Base-by-base conservation (phyloP, 176 grass and related monocot species). In the Avena sativa region DNA sequence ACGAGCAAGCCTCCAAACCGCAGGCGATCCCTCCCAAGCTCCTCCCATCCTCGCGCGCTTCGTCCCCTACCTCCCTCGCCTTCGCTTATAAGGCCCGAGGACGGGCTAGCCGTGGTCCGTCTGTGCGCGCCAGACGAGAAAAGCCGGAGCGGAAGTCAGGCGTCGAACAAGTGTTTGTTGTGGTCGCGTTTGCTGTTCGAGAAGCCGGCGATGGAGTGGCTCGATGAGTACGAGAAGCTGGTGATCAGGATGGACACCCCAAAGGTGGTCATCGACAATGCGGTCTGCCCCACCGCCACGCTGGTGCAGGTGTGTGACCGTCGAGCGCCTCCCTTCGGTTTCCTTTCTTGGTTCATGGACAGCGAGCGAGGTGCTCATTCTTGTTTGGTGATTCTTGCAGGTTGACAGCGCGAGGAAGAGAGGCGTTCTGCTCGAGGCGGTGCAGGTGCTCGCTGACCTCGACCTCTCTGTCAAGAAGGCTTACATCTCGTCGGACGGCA, bases 161-260 rank as follows among this genome's bases (percentile, higher is more conserved):
- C n/a, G 14, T 83, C 16, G 25, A 66, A 19, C 28, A 0, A 9
- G 46, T 15, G 57, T 34, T 34, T 2, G 15, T 17, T 10, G 57
- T 14, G 10, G 60, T 63, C 26, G 25, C 9, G 12, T 43, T 6
- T 66, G 26, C 28, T 67, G 28, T 16, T 65, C 3, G 63, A 32
- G 64, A 34, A 34, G 28, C 14, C 43, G 73, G 40, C 80, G 36
- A 98, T 96, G 96, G 96, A 94, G 78, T 94, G 96, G 90, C 90
- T 98, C 21, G 85, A 98, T 26, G 96, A 98, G 88, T 98, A 98
- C 52, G 93, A 98, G 92, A 98, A 98, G 93, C 96, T 98, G 25
- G 88, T 98, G 44, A 94, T 94, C 74, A 70, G 93, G 85, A 98
- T 98, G 96, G 83, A 95, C 84, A 92, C 85, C 10, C 96, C 96